These are phyloP conservation scores for Nitzschia sp. DNA, from an alignment of 108 stramenopile genomes.

Conservation along the genomic window DNA sequence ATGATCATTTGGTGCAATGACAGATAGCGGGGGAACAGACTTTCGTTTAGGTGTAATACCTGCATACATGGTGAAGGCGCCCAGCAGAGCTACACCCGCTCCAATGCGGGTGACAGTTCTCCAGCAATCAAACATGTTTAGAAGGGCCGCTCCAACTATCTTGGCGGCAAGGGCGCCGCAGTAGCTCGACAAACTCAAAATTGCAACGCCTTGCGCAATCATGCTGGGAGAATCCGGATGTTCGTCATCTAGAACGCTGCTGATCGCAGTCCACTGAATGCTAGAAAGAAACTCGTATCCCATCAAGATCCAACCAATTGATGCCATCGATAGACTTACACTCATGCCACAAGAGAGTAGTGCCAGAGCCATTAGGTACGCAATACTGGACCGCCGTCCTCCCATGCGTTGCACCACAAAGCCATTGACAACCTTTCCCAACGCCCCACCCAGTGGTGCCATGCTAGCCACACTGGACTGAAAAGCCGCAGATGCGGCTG, in stretches of 20 bases:
- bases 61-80: slow-evolving; percentile 9
- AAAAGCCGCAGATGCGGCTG: slow-evolving; percentile 20
- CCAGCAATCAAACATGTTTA: slow-evolving; percentile 21
- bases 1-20: background rate
- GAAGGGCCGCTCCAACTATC: slow-evolving; percentile 27
- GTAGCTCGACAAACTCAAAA: slow-evolving; percentile 41
- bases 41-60: background rate
- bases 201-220: slow-evolving; percentile 30
- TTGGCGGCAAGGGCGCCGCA: slow-evolving; percentile 38
- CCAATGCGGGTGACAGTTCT: slow-evolving; percentile 31
- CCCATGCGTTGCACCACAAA: slow-evolving; percentile 52
- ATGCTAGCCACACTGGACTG: slow-evolving; percentile 16
- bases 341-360: slow-evolving; percentile 10
- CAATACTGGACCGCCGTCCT: slow-evolving; percentile 19
- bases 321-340: slow-evolving; percentile 1
- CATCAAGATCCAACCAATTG: slow-evolving; percentile 27
- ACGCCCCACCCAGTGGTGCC: slow-evolving; percentile 39
- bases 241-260: slow-evolving; percentile 23
- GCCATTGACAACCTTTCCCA: slow-evolving; percentile 56
- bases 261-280: slow-evolving; percentile 46
- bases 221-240: slow-evolving; percentile 13
- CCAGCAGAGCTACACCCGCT: slow-evolving; percentile 22
- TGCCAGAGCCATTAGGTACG: slow-evolving; percentile 24
- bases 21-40: too few relatives aligned
- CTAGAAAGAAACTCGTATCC: slow-evolving; percentile 41